Evolutionary conservation across 495 filamentous ascomycete species (phyloP).

Genomic region (Annulohypoxylon maeteangense): DNA sequence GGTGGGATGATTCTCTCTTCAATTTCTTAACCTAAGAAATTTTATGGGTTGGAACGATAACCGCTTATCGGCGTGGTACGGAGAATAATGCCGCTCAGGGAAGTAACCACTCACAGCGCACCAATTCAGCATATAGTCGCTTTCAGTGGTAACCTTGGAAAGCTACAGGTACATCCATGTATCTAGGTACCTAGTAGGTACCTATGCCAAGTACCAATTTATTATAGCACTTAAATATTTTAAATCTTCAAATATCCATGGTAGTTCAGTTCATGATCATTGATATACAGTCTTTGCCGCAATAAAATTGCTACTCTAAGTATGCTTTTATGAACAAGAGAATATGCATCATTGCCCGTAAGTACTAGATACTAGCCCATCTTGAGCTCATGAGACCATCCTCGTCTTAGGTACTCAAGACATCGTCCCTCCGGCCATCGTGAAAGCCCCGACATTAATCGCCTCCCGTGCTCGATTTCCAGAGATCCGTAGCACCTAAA

Average conservation of each 20-base stretch:
- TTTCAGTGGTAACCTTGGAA: no score
- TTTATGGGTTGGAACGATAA: conserved; percentile 50
- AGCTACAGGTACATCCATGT: not conserved
- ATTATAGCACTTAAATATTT: not conserved
- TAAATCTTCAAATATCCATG: not conserved
- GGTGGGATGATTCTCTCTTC: conserved; percentile 1
- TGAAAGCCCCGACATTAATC: not conserved
- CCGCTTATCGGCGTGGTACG: conserved; percentile 30
- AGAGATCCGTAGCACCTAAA: conserved; percentile 7
- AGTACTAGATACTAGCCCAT: no score
- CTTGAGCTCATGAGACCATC: not conserved
- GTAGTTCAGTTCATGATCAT: not conserved
- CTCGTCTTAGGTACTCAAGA: not conserved
- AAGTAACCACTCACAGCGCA: conserved; percentile 23
- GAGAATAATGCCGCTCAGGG: conserved; percentile 21
- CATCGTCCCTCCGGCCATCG: not conserved
- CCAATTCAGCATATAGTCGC: conserved; percentile 6
- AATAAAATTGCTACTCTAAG: not conserved
- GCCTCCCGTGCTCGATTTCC: not conserved
- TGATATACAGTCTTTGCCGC: not conserved
- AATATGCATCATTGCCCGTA: not conserved
- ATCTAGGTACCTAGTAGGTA: no score
- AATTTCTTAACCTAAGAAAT: conserved; percentile 43
- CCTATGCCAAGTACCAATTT: not conserved
- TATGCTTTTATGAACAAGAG: conserved; percentile 9